These are phyloP conservation scores for Glebionis coronaria DNA, from an alignment of 129 eudicot species.

Conservation along the genomic window DNA sequence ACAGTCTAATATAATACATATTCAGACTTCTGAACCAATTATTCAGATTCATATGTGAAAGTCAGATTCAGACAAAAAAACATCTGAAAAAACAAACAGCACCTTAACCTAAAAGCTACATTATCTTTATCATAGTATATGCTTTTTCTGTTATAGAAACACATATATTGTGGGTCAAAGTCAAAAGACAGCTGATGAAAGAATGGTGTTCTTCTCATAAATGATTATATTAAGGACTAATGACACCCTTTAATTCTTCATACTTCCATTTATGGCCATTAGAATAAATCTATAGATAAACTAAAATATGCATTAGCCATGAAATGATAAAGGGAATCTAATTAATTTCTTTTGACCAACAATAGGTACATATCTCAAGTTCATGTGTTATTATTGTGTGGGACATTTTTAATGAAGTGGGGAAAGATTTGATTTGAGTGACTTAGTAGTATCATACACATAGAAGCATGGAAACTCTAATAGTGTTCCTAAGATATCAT, in stretches of 20 bases:
- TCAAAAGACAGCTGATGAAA: constrained; percentile 20
- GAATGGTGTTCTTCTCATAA: constrained; percentile 28
- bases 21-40: too few relatives aligned
- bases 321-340: constrained; percentile 22
- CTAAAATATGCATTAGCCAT: constrained; percentile 7
- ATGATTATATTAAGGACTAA: constrained; percentile 23
- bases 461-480: constrained; percentile 7
- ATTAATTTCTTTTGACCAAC: constrained; percentile 30
- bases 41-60: too few relatives aligned
- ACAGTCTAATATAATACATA: too few relatives aligned
- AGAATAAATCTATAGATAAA: constrained; percentile 16
- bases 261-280: constrained; percentile 33
- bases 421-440: constrained; percentile 6
- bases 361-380: constrained; percentile 17
- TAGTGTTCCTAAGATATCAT: constrained; percentile 19
- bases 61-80: too few relatives aligned
- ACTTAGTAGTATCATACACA: background rate
- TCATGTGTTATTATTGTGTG: constrained; percentile 15
- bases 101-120: too few relatives aligned
- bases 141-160: too few relatives aligned
- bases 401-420: constrained; percentile 4
- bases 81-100: too few relatives aligned
- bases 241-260: constrained; percentile 20
- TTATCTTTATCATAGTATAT: background rate
- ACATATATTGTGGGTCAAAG: constrained; percentile 17